These are phyloP conservation scores for Phytophthora litchii DNA, from an alignment of 352 stramenopile genomes.

Conservation along the genomic window DNA sequence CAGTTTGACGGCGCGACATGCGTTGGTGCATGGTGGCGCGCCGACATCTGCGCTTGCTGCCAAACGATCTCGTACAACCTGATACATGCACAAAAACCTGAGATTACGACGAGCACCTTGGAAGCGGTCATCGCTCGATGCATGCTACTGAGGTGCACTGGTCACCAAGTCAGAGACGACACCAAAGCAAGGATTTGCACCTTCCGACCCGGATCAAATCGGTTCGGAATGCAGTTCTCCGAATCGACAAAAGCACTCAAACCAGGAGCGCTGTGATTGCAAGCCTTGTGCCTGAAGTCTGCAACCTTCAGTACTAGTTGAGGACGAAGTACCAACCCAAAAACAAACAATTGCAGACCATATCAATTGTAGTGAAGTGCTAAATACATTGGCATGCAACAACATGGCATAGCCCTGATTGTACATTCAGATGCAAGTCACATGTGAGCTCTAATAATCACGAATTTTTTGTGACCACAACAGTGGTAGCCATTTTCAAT, in stretches of 20 bases:
- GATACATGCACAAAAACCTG: slow-evolving; percentile 1
- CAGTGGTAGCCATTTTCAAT: slow-evolving; percentile 8
- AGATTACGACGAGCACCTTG: background rate
- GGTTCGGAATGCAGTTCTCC: too few relatives aligned
- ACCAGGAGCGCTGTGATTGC: too few relatives aligned
- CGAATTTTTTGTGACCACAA: slow-evolving; percentile 2
- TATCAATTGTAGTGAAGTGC: too few relatives aligned
- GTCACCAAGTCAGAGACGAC: background rate
- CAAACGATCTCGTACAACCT: background rate
- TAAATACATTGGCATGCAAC: too few relatives aligned
- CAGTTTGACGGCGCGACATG: slow-evolving; percentile 15
- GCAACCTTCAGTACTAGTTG: too few relatives aligned
- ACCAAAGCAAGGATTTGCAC: slow-evolving; percentile 10
- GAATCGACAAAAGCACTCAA: too few relatives aligned
- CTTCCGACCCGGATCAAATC: slow-evolving; percentile 1
- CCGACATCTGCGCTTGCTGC: slow-evolving; percentile 3
- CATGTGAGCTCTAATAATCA: too few relatives aligned
- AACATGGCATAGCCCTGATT: too few relatives aligned
- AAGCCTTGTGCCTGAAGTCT: too few relatives aligned
- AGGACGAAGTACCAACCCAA: too few relatives aligned
- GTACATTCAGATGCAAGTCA: too few relatives aligned
- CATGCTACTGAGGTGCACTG: background rate
- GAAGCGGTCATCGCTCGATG: background rate
- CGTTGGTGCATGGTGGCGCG: slow-evolving; percentile 22
- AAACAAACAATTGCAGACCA: too few relatives aligned